Conservation (phyloP, 106 monocot species). For the Phalaenopsis equestris region DNA sequence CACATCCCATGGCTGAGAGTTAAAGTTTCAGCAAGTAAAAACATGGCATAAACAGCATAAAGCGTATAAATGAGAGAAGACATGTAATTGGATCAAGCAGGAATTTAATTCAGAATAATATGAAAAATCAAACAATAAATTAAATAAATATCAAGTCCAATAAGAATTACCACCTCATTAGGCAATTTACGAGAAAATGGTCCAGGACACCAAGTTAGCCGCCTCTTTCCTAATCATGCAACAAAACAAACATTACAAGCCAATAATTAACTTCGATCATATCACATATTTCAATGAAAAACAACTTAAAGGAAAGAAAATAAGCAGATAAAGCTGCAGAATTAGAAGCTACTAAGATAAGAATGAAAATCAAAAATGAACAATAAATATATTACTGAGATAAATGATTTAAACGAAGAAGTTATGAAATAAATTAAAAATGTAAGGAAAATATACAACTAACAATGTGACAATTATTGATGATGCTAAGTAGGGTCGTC, state of each 20-base stretch:
- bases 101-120: background rate
- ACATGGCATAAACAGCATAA: background rate
- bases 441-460: background rate
- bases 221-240: slow-evolving; percentile 68
- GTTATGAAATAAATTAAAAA: background rate
- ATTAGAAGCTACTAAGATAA: background rate
- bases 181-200: slow-evolving; percentile 15
- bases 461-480: background rate
- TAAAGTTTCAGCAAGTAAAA: background rate
- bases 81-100: background rate
- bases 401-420: background rate
- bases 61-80: background rate
- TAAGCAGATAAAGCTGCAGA: background rate
- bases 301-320: background rate
- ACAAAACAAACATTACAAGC: background rate
- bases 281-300: background rate
- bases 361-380: background rate
- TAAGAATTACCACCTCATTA: slow-evolving; percentile 30
- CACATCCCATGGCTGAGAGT: background rate
- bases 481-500: too few relatives aligned
- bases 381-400: background rate
- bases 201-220: slow-evolving; percentile 88
- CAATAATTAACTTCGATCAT: background rate
- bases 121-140: background rate
- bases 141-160: background rate